Evolutionary conservation across 129 eudicot genomes (phyloP).

Genomic region (Heracleum sosnowskyi): DNA sequence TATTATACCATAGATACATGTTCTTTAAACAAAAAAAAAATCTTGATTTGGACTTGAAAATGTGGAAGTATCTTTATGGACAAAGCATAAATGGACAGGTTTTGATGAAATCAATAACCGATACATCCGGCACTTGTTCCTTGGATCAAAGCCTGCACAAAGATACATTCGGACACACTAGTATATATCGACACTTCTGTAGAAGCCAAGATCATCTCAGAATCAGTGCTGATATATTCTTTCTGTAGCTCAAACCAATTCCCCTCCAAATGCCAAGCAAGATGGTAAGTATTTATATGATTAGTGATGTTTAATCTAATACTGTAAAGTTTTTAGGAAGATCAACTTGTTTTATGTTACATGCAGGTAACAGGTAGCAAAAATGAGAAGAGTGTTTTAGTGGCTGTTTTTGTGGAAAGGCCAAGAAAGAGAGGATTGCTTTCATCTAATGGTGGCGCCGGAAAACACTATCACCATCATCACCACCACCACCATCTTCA

Average conservation of each 20-base stretch:
- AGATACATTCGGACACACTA: neutral
- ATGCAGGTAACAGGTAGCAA: neutral
- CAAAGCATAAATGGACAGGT: slow-evolving; percentile 15
- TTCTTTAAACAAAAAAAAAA: neutral
- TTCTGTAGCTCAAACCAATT: neutral
- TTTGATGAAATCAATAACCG: slow-evolving; percentile 24
- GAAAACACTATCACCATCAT: slow-evolving; percentile 1
- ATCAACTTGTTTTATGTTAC: neutral
- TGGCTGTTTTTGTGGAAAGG: slow-evolving; percentile 32
- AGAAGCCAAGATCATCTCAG: neutral
- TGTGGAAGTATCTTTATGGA: slow-evolving; percentile 17
- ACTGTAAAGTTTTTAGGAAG: neutral
- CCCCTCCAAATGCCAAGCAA: slow-evolving; percentile 23
- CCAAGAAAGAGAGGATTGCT: slow-evolving; percentile 14
- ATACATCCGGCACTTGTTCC: slow-evolving; percentile 8
- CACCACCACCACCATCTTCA: slow-evolving; percentile 22
- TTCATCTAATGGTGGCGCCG: neutral
- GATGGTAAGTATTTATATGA: slow-evolving; percentile 9
- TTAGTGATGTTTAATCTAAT: neutral
- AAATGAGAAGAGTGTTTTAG: slow-evolving; percentile 17
- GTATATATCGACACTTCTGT: neutral
- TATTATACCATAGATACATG: neutral
- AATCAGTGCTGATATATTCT: neutral
- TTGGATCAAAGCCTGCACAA: slow-evolving; percentile 23
- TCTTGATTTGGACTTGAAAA: slow-evolving; percentile 19